Conservation (phyloP, 306 rosid species). For the Calophaca sinica region DNA sequence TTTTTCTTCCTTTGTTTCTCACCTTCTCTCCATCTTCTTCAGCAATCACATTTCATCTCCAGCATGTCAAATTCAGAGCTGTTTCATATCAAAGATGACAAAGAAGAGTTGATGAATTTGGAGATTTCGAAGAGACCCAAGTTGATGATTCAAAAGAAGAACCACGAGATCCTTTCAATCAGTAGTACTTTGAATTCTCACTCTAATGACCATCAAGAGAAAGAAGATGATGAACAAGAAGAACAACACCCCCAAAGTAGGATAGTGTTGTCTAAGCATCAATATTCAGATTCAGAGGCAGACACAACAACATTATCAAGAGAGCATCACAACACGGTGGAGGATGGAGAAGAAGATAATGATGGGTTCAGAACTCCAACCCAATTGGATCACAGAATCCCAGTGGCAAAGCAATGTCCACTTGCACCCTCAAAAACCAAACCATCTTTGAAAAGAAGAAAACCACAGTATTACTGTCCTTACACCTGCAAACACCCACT, state of each 20-base stretch:
- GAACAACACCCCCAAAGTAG: neutral
- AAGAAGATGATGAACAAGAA: neutral
- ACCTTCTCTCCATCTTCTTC: neutral
- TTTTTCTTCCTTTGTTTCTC: neutral
- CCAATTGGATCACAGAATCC: conserved; percentile 56
- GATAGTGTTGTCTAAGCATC: conserved; percentile 7
- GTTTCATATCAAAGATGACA: conserved; percentile 30
- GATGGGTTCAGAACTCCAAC: conserved; percentile 78
- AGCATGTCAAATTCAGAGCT: conserved; percentile 36
- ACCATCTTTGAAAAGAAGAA: conserved; percentile 48
- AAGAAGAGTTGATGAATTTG: neutral
- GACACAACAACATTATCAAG: neutral
- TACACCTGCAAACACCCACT: conserved; percentile 30
- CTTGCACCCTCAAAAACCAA: conserved; percentile 61
- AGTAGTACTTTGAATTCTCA: conserved; percentile 15
- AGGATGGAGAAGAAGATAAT: conserved; percentile 38
- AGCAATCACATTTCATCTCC: neutral
- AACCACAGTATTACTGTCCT: neutral
- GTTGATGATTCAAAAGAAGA: neutral
- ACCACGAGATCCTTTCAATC: neutral
- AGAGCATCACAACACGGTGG: neutral
- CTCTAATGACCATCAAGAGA: neutral
- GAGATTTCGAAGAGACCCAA: neutral
- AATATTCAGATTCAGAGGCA: neutral
- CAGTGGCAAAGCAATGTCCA: conserved; percentile 57